These are phyloP conservation scores for Aspergillus floridensis DNA, from an alignment of 2,329 filamentous ascomycete genomes.

Conservation along the genomic window DNA sequence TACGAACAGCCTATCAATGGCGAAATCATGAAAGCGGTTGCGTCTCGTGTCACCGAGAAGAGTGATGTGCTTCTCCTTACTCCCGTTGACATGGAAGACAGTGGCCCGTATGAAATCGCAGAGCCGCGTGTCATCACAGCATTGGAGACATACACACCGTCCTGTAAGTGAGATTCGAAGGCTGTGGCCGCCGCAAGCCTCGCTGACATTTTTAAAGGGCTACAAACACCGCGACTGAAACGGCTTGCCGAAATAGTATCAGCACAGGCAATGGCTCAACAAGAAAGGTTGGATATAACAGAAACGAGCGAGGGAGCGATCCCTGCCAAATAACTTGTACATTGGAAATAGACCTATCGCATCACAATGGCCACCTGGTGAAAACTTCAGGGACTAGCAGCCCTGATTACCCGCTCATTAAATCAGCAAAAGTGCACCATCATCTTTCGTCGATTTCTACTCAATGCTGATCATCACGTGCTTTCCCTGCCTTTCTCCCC, in stretches of 20 bases:
- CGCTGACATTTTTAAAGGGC: slow-evolving; percentile 59
- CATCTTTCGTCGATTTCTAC: background rate
- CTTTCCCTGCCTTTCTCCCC: background rate
- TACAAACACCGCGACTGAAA: slow-evolving; percentile 93
- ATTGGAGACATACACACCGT: slow-evolving; percentile 95
- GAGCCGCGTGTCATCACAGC: slow-evolving; percentile 95
- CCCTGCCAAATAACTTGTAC: slow-evolving; percentile 26
- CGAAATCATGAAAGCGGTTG: slow-evolving; percentile 99
- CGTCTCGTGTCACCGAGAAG: slow-evolving; percentile 95
- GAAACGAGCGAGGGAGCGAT: slow-evolving; percentile 26
- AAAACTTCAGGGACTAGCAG: slow-evolving; percentile 28
- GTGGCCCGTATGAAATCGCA: slow-evolving; percentile 95
- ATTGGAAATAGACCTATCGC: slow-evolving; percentile 20
- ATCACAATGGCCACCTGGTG: slow-evolving; percentile 12
- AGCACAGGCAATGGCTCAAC: slow-evolving; percentile 91
- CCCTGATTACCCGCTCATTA: background rate
- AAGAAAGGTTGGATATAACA: slow-evolving; percentile 69
- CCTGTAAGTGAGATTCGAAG: slow-evolving; percentile 64
- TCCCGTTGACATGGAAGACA: slow-evolving; percentile 98
- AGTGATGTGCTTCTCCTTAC: slow-evolving; percentile 90
- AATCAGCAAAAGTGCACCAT: background rate
- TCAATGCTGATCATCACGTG: background rate
- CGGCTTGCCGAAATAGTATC: slow-evolving; percentile 97
- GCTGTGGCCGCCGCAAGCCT: background rate
- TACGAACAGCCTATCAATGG: slow-evolving; percentile 99